Percentiles rank a stretch among this genome's conserved stretches.
Evolutionary conservation across 768 basidiomycete genomes (phyloP).

Genomic region (Leccinum arenicola): DNA sequence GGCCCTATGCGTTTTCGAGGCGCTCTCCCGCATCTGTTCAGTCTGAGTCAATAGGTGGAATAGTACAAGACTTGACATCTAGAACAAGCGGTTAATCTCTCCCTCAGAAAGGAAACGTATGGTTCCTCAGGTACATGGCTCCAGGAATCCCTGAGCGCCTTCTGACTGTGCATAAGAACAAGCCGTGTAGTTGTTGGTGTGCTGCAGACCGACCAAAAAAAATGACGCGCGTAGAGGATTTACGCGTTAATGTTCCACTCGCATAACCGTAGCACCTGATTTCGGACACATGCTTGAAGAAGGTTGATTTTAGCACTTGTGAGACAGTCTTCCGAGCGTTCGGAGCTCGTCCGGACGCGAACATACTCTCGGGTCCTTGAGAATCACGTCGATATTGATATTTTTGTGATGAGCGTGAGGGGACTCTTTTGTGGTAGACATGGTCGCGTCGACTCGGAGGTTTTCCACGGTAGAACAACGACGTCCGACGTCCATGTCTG

Average conservation of each 20-base stretch:
- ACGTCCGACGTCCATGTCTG: slow-evolving; percentile 41
- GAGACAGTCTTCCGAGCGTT: slow-evolving; percentile 64
- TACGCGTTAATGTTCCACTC: slow-evolving; percentile 20
- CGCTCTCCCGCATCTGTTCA: slow-evolving; percentile 44
- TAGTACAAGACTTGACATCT: background rate
- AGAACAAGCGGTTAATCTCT: slow-evolving; percentile 35
- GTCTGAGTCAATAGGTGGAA: slow-evolving; percentile 1
- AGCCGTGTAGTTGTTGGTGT: slow-evolving; percentile 20
- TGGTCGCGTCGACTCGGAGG: too few species aligned
- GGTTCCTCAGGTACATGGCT: slow-evolving; percentile 48
- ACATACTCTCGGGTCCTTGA: slow-evolving; percentile 58
- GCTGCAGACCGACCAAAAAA: slow-evolving; percentile 24
- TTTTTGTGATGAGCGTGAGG: slow-evolving; percentile 30
- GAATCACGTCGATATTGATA: slow-evolving; percentile 49
- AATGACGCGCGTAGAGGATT: slow-evolving; percentile 26
- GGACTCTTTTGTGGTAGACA: background rate
- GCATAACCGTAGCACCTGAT: slow-evolving; percentile 44
- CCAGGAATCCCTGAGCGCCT: slow-evolving; percentile 61
- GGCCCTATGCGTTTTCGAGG: slow-evolving; percentile 44
- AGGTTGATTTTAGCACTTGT: slow-evolving; percentile 80
- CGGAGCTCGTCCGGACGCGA: slow-evolving; percentile 45
- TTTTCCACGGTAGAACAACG: slow-evolving; percentile 9
- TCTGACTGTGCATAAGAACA: slow-evolving; percentile 37
- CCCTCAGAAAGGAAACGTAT: slow-evolving; percentile 33
- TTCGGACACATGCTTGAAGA: slow-evolving; percentile 64